Conservation (phyloP, 164 flowering plant species). For the Vitis rotundifolia region DNA sequence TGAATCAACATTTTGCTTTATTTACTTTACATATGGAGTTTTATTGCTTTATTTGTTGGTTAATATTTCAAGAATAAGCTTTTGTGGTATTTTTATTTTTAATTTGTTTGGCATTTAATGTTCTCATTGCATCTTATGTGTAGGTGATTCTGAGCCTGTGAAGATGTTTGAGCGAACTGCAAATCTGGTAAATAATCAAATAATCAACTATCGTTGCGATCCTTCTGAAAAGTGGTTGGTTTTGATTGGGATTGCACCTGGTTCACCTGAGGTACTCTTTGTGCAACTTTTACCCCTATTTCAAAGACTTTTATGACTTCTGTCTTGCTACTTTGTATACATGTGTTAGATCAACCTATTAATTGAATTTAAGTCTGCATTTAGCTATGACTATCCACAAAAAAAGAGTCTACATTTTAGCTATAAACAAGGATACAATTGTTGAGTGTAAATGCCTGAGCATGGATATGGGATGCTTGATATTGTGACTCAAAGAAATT, state of each 20-base stretch:
- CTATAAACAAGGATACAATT: no score
- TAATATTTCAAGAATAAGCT: neutral
- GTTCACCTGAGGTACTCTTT: slow-evolving; percentile 79
- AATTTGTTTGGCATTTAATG: neutral
- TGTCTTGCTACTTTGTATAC: no score
- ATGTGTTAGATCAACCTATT: no score
- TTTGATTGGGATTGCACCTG: slow-evolving; percentile 98
- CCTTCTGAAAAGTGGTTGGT: slow-evolving; percentile 98
- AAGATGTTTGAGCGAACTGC: slow-evolving; percentile 98
- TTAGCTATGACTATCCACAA: no score
- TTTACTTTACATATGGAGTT: no score
- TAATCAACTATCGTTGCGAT: slow-evolving; percentile 90
- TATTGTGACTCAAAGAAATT: neutral
- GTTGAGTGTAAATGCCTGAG: neutral
- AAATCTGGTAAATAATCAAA: slow-evolving; percentile 85
- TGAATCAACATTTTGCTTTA: no score
- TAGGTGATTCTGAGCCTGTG: slow-evolving; percentile 93
- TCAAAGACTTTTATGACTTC: no score
- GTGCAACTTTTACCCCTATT: no score
- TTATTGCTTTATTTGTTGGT: neutral
- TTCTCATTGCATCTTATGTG: slow-evolving; percentile 2
- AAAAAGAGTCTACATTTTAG: no score
- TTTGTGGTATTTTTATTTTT: neutral
- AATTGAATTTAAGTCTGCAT: no score
- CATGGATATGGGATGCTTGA: neutral